Conservation (phyloP, 768 basidiomycete species). For the Gautieria morchelliformis region DNA sequence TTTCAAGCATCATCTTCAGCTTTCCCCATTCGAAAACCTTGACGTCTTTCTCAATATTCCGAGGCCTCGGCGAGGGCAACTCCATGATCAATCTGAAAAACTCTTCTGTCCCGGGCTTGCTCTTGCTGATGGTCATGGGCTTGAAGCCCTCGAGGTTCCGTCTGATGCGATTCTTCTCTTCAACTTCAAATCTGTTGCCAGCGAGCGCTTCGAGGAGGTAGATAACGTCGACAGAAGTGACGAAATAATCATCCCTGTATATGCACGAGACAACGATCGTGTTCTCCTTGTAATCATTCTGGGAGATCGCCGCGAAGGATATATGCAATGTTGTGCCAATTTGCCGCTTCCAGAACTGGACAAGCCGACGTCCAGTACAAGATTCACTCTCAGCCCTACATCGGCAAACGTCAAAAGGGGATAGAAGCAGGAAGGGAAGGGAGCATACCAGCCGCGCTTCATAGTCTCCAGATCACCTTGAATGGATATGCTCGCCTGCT, state of each 20-base stretch:
- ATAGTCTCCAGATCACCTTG: slow-evolving; percentile 42
- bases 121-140: slow-evolving; percentile 86
- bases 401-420: slow-evolving; percentile 41
- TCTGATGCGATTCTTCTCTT: slow-evolving; percentile 95
- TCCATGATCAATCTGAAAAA: slow-evolving; percentile 97
- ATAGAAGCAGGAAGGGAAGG: slow-evolving; percentile 39
- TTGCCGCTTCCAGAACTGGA: slow-evolving; percentile 74
- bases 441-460: neutral
- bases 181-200: slow-evolving; percentile 73
- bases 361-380: slow-evolving; percentile 65
- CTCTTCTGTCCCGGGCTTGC: slow-evolving; percentile 65
- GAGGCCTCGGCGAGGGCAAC: slow-evolving; percentile 86
- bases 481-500: slow-evolving; percentile 28
- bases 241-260: slow-evolving; percentile 73
- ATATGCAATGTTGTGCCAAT: slow-evolving; percentile 70
- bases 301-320: slow-evolving; percentile 65
- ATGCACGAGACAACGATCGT: slow-evolving; percentile 93
- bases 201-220: slow-evolving; percentile 78
- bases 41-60: slow-evolving; percentile 96
- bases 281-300: slow-evolving; percentile 61
- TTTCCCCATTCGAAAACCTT: slow-evolving; percentile 75
- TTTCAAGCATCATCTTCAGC: slow-evolving; percentile 64
- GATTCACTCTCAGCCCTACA: slow-evolving; percentile 62
- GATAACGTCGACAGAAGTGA: slow-evolving; percentile 95
- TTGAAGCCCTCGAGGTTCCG: slow-evolving; percentile 89